Evolutionary conservation across 306 rosid species (phyloP).

Genomic region (Delonix regia): DNA sequence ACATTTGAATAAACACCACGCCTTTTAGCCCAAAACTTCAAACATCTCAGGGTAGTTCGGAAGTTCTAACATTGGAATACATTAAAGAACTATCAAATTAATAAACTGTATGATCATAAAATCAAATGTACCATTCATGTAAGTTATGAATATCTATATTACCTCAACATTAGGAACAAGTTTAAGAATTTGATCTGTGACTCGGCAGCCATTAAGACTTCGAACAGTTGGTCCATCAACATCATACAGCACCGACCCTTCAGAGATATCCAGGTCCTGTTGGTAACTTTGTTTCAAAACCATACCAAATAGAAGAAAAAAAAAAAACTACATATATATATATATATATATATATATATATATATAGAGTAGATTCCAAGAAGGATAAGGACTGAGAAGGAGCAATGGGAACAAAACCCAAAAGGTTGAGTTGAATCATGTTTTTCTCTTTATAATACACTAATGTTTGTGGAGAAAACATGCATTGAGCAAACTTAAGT

Average conservation of each 20-base stretch:
- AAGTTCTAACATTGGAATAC: slow-evolving; percentile 69
- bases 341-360: no score
- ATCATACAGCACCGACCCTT: slow-evolving; percentile 66
- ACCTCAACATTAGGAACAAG: slow-evolving; percentile 93
- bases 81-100: slow-evolving; percentile 41
- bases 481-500: slow-evolving; percentile 21
- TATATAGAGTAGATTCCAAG: slow-evolving; percentile 17
- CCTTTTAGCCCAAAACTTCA: slow-evolving; percentile 94
- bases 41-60: slow-evolving; percentile 80
- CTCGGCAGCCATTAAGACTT: slow-evolving; percentile 97
- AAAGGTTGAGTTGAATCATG: background rate
- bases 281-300: slow-evolving; percentile 37
- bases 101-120: slow-evolving; percentile 31
- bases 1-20: slow-evolving; percentile 99
- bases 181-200: slow-evolving; percentile 97
- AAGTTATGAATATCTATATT: slow-evolving; percentile 37
- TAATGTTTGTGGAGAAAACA: slow-evolving; percentile 20
- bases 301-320: slow-evolving; percentile 27
- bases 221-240: slow-evolving; percentile 92
- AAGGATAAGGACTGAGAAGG: slow-evolving; percentile 1
- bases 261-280: slow-evolving; percentile 90
- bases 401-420: background rate
- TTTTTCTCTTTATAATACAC: slow-evolving; percentile 1
- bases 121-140: slow-evolving; percentile 30
- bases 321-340: no score